Percentiles rank a stretch among this genome's conserved stretches.
phyloP scores from a whole-genome alignment of 495 filamentous ascomycete species.

The Cercophora sp. region DNA sequence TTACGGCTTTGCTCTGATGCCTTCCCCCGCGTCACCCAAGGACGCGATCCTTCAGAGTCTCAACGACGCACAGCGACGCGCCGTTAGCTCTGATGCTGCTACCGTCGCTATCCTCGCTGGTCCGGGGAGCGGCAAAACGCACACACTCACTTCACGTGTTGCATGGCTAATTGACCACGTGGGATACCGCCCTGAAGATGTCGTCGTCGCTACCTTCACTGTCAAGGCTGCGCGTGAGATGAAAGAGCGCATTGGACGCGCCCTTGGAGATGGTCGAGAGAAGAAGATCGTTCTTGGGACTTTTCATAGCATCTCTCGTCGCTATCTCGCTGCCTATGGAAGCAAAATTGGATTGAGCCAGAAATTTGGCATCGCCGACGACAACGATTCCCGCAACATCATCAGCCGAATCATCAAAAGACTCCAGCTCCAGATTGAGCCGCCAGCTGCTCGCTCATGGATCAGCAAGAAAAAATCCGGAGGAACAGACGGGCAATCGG shows the following conservation, averaged over 20 bases:
- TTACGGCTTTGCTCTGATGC: not conserved
- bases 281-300: conserved; percentile 83
- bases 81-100: conserved; percentile 72
- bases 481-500: conserved; percentile 41
- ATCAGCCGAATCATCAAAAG: conserved; percentile 79
- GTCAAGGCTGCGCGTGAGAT: conserved; percentile 96
- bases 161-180: conserved; percentile 86
- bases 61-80: conserved; percentile 77
- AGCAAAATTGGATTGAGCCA: conserved; percentile 74
- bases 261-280: conserved; percentile 74
- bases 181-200: conserved; percentile 78
- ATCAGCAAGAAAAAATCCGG: conserved; percentile 88
- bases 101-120: conserved; percentile 90
- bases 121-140: conserved; percentile 84
- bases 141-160: conserved; percentile 90
- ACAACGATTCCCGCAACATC: conserved; percentile 70
- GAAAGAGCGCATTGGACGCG: conserved; percentile 76
- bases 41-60: conserved; percentile 58
- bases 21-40: conserved; percentile 9
- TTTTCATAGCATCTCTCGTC: conserved; percentile 88
- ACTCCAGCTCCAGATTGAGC: conserved; percentile 62
- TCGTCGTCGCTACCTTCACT: conserved; percentile 96
- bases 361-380: conserved; percentile 93
- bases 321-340: conserved; percentile 84
- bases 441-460: conserved; percentile 60